A percentile compares a stretch with the other conserved stretches of the same genome.
Conservation (phyloP, 495 filamentous ascomycete genomes). For the Delitschia confertaspora region DNA sequence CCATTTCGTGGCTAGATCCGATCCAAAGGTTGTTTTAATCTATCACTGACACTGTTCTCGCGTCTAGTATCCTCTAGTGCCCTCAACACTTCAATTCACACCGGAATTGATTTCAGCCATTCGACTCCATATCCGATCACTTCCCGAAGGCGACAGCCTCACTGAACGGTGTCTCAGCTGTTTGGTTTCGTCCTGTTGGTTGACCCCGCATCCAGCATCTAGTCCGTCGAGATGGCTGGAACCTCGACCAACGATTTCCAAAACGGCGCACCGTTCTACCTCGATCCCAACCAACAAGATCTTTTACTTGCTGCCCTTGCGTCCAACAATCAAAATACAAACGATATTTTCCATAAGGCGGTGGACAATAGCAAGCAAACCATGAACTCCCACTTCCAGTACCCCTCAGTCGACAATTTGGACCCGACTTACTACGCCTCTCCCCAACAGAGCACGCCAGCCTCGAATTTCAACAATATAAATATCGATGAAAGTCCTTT, state of each 20-base stretch:
- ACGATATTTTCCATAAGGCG: slow-evolving; percentile 9
- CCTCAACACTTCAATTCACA: not conserved
- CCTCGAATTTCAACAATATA: slow-evolving; percentile 40
- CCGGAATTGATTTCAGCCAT: not conserved
- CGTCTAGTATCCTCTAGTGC: too few relatives aligned
- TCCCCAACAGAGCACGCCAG: slow-evolving; percentile 43
- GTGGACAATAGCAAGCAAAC: slow-evolving; percentile 1
- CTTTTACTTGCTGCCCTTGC: slow-evolving; percentile 80
- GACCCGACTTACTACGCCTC: slow-evolving; percentile 24
- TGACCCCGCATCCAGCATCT: slow-evolving; percentile 17
- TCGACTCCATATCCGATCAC: not conserved
- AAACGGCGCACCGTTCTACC: slow-evolving; percentile 40
- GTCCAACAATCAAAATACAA: slow-evolving; percentile 51
- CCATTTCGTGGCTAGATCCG: too few relatives aligned
- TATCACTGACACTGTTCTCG: too few relatives aligned
- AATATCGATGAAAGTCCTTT: slow-evolving; percentile 65
- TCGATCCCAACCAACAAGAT: slow-evolving; percentile 80
- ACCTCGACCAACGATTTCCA: slow-evolving; percentile 25
- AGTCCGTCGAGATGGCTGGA: slow-evolving; percentile 19
- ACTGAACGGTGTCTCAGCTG: slow-evolving; percentile 43
- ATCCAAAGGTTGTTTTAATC: too few relatives aligned
- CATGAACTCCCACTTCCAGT: slow-evolving; percentile 18
- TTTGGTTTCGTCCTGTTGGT: not conserved
- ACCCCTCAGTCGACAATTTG: slow-evolving; percentile 13
- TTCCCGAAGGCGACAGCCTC: slow-evolving; percentile 29